Evolutionary conservation across 2,329 filamentous ascomycete genomes (phyloP).

Genomic region (Penicillium sp.): DNA sequence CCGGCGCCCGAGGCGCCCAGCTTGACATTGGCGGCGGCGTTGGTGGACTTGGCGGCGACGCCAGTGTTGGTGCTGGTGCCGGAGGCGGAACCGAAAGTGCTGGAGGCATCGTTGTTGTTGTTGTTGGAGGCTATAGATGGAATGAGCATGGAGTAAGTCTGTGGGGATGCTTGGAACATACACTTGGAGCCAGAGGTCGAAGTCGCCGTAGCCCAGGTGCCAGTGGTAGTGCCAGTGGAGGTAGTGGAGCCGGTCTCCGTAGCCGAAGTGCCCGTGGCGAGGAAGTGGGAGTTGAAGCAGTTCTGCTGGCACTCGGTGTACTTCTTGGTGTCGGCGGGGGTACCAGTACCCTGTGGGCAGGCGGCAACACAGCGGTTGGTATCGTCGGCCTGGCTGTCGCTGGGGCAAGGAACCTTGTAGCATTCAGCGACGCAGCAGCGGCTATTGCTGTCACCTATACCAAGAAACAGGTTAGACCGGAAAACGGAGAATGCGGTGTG

Average conservation of each 20-base stretch:
- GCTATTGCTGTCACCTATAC: constrained; percentile 43
- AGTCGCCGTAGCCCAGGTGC: constrained; percentile 7
- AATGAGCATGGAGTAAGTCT: background rate
- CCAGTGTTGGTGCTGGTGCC: constrained; percentile 20
- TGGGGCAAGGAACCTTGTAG: constrained; percentile 53
- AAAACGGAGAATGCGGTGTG: background rate
- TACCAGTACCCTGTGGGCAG: constrained; percentile 55
- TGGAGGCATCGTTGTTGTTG: constrained; percentile 9
- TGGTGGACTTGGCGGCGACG: constrained; percentile 21
- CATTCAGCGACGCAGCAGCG: constrained; percentile 54
- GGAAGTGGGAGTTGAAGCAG: constrained; percentile 52
- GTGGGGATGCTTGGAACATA: constrained; percentile 2
- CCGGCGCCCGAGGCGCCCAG: constrained; percentile 35
- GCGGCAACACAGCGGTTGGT: constrained; percentile 53
- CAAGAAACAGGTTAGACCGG: background rate
- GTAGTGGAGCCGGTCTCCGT: constrained; percentile 23
- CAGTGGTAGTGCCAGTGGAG: constrained; percentile 20
- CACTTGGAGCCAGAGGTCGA: constrained; percentile 6
- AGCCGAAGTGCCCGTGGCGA: constrained; percentile 31
- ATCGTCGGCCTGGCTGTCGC: constrained; percentile 48
- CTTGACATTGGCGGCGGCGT: constrained; percentile 32
- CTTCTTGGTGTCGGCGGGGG: constrained; percentile 43
- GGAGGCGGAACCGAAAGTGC: constrained; percentile 14
- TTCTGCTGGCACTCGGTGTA: constrained; percentile 50
- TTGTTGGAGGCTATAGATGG: constrained; percentile 14